Evolutionary conservation across 179 eudicot species (phyloP).

Genomic region (Actinidia arguta): DNA sequence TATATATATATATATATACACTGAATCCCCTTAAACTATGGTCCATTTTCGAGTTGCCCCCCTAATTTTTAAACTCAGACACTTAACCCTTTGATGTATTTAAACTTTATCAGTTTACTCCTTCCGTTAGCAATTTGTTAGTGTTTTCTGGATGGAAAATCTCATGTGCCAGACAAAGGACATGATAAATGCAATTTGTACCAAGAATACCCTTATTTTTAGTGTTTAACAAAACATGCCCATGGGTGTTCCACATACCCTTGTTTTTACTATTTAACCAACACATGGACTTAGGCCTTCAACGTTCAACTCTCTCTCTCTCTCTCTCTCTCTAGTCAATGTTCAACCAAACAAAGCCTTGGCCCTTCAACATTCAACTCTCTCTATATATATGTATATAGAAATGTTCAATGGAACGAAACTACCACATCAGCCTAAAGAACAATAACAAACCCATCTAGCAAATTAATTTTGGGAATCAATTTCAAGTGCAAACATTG

Average conservation of each 20-base stretch:
- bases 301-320: too few species aligned
- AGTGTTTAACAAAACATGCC: background rate
- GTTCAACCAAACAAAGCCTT: too few species aligned
- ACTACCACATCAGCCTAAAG: background rate
- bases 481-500: too few species aligned
- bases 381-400: too few species aligned
- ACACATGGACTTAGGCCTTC: too few species aligned
- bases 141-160: background rate
- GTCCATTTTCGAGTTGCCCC: background rate
- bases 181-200: background rate
- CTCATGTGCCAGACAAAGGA: background rate
- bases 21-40: background rate
- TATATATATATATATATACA: background rate
- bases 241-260: too few species aligned
- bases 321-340: too few species aligned
- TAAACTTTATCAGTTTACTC: too few species aligned
- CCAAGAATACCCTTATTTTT: background rate
- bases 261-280: too few species aligned
- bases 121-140: too few species aligned
- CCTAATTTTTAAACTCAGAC: background rate
- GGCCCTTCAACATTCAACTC: too few species aligned
- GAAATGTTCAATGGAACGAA: background rate
- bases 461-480: too few species aligned
- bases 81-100: background rate
- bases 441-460: background rate